Conservation (phyloP, 2,329 filamentous ascomycete genomes). For the Penicillium sp. region DNA sequence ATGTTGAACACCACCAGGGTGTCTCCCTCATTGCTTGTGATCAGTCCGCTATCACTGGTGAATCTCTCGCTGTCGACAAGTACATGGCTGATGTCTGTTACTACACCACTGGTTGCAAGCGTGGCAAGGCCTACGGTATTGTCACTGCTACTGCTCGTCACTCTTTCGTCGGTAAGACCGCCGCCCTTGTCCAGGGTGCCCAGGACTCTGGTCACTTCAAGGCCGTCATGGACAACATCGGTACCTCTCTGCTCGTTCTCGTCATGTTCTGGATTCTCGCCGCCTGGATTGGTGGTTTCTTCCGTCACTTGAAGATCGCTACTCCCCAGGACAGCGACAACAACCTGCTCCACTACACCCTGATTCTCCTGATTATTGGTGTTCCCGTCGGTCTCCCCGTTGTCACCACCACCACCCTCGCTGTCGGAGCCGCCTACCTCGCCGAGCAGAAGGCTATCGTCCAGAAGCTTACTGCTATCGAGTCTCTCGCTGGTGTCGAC, state of each 20-base stretch:
- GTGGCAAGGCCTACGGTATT: constrained; percentile 71
- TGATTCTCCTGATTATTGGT: constrained; percentile 73
- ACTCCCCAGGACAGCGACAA: constrained; percentile 52
- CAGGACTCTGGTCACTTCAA: constrained; percentile 77
- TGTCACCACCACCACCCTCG: constrained; percentile 73
- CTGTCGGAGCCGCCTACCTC: constrained; percentile 73
- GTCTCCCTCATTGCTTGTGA: constrained; percentile 67
- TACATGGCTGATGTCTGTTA: constrained; percentile 72
- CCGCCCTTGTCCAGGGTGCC: constrained; percentile 69
- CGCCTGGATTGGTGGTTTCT: constrained; percentile 77
- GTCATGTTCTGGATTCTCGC: constrained; percentile 75
- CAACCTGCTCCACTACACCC: constrained; percentile 65
- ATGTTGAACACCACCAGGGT: constrained; percentile 59
- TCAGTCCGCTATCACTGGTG: constrained; percentile 77
- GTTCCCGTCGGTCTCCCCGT: constrained; percentile 77
- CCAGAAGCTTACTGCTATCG: constrained; percentile 75
- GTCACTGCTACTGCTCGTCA: constrained; percentile 64
- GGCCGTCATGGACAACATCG: constrained; percentile 79
- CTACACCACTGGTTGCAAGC: constrained; percentile 80
- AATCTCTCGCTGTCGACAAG: constrained; percentile 63
- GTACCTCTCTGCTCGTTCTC: constrained; percentile 68
- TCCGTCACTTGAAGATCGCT: constrained; percentile 63
- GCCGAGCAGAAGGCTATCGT: constrained; percentile 76
- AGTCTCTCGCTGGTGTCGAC: constrained; percentile 71
- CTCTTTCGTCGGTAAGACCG: constrained; percentile 75